Evolutionary conservation across 768 basidiomycete genomes (phyloP).

Genomic region (Trichaptum fuscoviolaceum): DNA sequence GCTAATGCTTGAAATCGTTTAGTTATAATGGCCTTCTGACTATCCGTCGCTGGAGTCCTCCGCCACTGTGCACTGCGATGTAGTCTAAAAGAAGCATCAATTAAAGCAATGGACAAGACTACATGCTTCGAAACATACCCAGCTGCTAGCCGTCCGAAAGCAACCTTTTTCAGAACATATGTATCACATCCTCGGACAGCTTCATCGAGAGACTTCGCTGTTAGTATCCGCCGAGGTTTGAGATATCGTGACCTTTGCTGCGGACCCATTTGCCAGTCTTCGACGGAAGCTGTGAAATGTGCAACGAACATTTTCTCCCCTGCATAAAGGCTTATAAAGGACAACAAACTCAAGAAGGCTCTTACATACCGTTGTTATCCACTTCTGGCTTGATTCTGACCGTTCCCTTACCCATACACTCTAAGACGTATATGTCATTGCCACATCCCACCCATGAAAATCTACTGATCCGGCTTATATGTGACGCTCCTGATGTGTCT

Average conservation of each 20-base stretch:
- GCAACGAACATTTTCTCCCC: slow-evolving; percentile 38
- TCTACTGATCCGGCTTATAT: slow-evolving; percentile 47
- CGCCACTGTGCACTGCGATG: slow-evolving; percentile 66
- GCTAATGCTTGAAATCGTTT: slow-evolving; percentile 37
- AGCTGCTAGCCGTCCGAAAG: slow-evolving; percentile 40
- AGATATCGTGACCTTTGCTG: slow-evolving; percentile 49
- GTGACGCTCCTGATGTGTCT: slow-evolving; percentile 44
- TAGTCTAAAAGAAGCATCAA: slow-evolving; percentile 38
- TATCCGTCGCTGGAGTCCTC: slow-evolving; percentile 49
- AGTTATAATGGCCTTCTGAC: slow-evolving; percentile 51
- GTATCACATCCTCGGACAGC: slow-evolving; percentile 69
- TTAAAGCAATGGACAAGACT: background rate
- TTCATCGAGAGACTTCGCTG: slow-evolving; percentile 47
- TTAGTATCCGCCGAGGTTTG: slow-evolving; percentile 46
- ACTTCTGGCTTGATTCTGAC: slow-evolving; percentile 52
- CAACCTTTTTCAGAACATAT: slow-evolving; percentile 51
- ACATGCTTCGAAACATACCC: slow-evolving; percentile 37
- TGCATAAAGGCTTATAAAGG: slow-evolving; percentile 18
- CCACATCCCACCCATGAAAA: slow-evolving; percentile 83
- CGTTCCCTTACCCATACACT: slow-evolving; percentile 65
- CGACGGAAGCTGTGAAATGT: slow-evolving; percentile 46
- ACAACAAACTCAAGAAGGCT: background rate
- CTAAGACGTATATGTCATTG: slow-evolving; percentile 61
- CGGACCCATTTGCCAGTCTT: slow-evolving; percentile 37
- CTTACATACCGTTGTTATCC: slow-evolving; percentile 29